phyloP scores from a whole-genome alignment of 352 stramenopile genomes.

The Globisporangium viniferum region DNA sequence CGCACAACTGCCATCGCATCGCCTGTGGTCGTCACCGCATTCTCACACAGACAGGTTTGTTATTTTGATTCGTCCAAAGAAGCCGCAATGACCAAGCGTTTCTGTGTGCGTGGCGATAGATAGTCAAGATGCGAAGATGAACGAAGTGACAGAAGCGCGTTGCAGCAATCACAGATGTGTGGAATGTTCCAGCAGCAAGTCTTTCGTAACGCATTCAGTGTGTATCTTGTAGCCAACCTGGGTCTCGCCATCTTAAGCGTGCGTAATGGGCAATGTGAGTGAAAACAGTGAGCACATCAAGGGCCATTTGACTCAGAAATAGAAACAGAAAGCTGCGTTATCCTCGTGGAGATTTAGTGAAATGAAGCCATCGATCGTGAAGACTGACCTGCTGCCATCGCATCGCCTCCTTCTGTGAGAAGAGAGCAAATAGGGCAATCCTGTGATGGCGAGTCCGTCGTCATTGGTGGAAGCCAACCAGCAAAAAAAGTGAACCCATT shows the following conservation, averaged over 20 bases:
- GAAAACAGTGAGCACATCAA: background rate
- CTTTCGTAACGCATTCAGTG: too few species aligned
- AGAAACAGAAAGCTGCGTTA: background rate
- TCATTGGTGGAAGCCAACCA: background rate
- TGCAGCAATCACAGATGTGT: too few species aligned
- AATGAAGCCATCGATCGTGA: background rate
- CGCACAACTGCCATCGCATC: too few species aligned
- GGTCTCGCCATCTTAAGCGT: background rate
- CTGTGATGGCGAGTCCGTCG: background rate
- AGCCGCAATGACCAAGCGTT: too few species aligned
- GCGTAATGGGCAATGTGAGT: background rate
- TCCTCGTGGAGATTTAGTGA: background rate
- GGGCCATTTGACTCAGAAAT: background rate
- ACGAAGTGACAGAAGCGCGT: too few species aligned
- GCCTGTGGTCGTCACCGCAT: too few species aligned
- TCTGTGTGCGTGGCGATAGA: too few species aligned
- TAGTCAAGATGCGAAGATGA: too few species aligned
- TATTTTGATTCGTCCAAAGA: too few species aligned
- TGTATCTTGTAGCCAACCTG: too few species aligned
- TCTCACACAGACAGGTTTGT: too few species aligned
- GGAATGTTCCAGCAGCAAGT: too few species aligned
- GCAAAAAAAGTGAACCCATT: background rate
- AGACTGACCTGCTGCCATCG: background rate
- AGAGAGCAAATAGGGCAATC: background rate
- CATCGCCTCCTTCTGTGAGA: background rate